phyloP scores from a whole-genome alignment of 805 yeast species.

The Yamadazyma tumulicola region DNA sequence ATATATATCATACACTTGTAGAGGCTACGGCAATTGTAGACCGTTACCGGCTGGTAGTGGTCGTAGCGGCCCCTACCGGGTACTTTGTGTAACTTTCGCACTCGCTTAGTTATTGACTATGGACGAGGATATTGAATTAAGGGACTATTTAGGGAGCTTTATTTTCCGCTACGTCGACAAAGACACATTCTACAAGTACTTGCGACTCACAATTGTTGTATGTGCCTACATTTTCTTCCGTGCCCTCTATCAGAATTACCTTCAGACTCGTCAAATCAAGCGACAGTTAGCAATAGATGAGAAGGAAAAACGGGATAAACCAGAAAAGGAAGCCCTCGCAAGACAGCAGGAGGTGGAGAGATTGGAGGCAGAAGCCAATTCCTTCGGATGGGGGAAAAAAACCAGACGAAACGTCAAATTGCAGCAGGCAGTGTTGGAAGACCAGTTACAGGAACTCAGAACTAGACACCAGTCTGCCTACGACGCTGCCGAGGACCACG shows the following conservation, averaged over 20 bases:
- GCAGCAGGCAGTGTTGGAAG: slow-evolving; percentile 53
- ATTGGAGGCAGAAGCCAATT: slow-evolving; percentile 36
- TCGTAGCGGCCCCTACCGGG: too few relatives aligned
- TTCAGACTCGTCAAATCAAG: slow-evolving; percentile 52
- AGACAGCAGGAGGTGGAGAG: slow-evolving; percentile 27
- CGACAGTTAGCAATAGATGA: slow-evolving; percentile 47
- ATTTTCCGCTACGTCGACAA: slow-evolving; percentile 35
- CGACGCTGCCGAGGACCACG: slow-evolving; percentile 55
- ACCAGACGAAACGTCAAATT: slow-evolving; percentile 59
- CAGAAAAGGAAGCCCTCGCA: slow-evolving; percentile 32
- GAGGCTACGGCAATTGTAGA: too few relatives aligned
- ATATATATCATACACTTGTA: too few relatives aligned
- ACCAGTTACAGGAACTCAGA: slow-evolving; percentile 36
- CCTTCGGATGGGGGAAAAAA: slow-evolving; percentile 80
- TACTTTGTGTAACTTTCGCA: too few relatives aligned
- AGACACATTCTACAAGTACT: slow-evolving; percentile 43
- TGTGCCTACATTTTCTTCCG: slow-evolving; percentile 63
- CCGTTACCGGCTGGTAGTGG: too few relatives aligned
- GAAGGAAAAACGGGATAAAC: slow-evolving; percentile 35
- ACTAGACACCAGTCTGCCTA: slow-evolving; percentile 44
- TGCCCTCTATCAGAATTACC: slow-evolving; percentile 51
- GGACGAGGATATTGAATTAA: too few relatives aligned
- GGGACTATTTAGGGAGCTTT: too few relatives aligned
- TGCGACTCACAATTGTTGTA: slow-evolving; percentile 48
- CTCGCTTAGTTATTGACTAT: too few relatives aligned